Evolutionary conservation across 805 yeast species (phyloP).

Genomic region (Peterozyma toletana): DNA sequence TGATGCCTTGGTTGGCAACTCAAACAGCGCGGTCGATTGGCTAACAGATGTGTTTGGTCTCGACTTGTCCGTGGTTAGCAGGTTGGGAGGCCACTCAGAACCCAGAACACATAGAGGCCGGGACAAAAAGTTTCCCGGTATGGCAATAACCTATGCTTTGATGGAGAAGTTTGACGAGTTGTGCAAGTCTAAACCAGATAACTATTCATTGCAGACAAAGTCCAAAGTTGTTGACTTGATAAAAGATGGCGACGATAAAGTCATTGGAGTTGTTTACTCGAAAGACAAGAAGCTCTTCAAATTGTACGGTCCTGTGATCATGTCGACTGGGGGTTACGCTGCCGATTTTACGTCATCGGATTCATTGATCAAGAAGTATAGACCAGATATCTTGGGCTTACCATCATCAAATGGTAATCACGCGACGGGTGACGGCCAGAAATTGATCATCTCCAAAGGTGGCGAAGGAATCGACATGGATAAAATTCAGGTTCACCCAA

Average conservation of each 20-base stretch:
- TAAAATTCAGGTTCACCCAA: slow-evolving; percentile 63
- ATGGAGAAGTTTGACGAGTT: slow-evolving; percentile 41
- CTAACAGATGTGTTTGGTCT: slow-evolving; percentile 54
- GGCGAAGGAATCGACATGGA: slow-evolving; percentile 58
- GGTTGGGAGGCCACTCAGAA: slow-evolving; percentile 76
- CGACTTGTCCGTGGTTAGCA: slow-evolving; percentile 61
- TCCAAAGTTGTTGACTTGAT: slow-evolving; percentile 31
- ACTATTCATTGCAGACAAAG: slow-evolving; percentile 23
- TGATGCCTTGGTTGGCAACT: slow-evolving; percentile 50
- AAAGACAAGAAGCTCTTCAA: slow-evolving; percentile 18
- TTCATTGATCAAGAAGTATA: slow-evolving; percentile 44
- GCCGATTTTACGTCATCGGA: slow-evolving; percentile 45
- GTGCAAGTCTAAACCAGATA: slow-evolving; percentile 32
- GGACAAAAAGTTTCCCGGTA: slow-evolving; percentile 57
- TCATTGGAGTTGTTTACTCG: slow-evolving; percentile 22
- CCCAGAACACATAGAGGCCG: slow-evolving; percentile 79
- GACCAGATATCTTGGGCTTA: slow-evolving; percentile 49
- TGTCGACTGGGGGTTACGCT: slow-evolving; percentile 64
- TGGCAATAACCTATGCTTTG: slow-evolving; percentile 53
- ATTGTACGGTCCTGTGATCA: slow-evolving; percentile 47
- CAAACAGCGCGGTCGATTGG: slow-evolving; percentile 69
- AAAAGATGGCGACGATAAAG: slow-evolving; percentile 15
- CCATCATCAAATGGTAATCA: slow-evolving; percentile 58
- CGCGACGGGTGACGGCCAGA: slow-evolving; percentile 60
- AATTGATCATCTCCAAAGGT: slow-evolving; percentile 37